Percentiles rank a stretch among this genome's conserved stretches.
Evolutionary conservation across 2,329 filamentous ascomycete species (phyloP).

Genomic region (Alternaria triticina): DNA sequence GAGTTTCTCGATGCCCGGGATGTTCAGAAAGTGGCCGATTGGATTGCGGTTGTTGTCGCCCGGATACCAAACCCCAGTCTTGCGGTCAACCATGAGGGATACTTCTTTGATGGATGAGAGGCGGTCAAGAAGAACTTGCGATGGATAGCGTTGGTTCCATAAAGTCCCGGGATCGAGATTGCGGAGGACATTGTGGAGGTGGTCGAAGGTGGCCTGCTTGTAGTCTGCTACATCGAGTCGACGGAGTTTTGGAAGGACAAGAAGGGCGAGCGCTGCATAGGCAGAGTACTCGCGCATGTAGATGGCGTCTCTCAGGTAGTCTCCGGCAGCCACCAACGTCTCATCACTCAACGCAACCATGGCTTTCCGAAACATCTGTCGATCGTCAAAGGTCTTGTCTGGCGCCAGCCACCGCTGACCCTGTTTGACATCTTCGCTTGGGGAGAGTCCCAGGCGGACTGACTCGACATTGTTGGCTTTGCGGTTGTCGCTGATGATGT

Average conservation of each 20-base stretch:
- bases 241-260: slow-evolving; percentile 27
- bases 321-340: slow-evolving; percentile 17
- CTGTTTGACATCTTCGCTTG: slow-evolving; percentile 13
- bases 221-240: slow-evolving; percentile 26
- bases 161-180: slow-evolving; percentile 16
- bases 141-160: slow-evolving; percentile 13
- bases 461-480: slow-evolving; percentile 26
- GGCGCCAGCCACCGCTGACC: slow-evolving; percentile 25
- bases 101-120: slow-evolving; percentile 25
- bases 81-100: slow-evolving; percentile 27
- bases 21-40: slow-evolving; percentile 21
- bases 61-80: slow-evolving; percentile 18
- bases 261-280: slow-evolving; percentile 29
- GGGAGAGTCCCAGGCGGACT: slow-evolving; percentile 27
- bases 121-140: slow-evolving; percentile 13
- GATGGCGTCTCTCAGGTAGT: slow-evolving; percentile 28
- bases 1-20: slow-evolving; percentile 20
- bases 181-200: slow-evolving; percentile 21
- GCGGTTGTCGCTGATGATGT: slow-evolving; percentile 21
- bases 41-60: neutral
- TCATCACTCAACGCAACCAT: slow-evolving; percentile 18
- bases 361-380: slow-evolving; percentile 14
- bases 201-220: slow-evolving; percentile 24
- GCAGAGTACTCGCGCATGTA: slow-evolving; percentile 32
- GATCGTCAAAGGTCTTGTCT: slow-evolving; percentile 20